Percentiles rank a stretch among this genome's conserved stretches.
phyloP scores from a whole-genome alignment of 208 protist genomes.

The Crithidia thermophila region DNA sequence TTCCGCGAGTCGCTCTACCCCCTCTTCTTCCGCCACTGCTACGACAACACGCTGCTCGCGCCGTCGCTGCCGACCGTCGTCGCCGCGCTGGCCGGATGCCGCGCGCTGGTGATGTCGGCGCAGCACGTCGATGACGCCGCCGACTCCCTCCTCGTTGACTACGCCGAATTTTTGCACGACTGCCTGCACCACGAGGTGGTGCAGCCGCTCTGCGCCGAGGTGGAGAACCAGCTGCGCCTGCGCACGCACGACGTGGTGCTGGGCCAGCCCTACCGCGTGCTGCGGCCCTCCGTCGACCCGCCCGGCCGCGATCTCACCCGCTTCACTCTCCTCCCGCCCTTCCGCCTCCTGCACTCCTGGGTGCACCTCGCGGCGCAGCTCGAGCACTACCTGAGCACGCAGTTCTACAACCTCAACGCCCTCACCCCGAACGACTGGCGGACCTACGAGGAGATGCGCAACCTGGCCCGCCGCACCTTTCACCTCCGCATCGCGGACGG shows the following conservation, averaged over 20 bases:
- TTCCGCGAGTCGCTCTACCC: slow-evolving; percentile 79
- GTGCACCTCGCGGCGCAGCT: slow-evolving; percentile 80
- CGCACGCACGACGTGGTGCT: slow-evolving; percentile 88
- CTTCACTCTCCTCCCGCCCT: slow-evolving; percentile 81
- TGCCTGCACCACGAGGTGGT: slow-evolving; percentile 57
- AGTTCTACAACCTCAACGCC: slow-evolving; percentile 98
- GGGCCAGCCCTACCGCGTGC: slow-evolving; percentile 34
- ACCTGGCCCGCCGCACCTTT: slow-evolving; percentile 93
- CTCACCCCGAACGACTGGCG: slow-evolving; percentile 95
- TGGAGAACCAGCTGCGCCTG: slow-evolving; percentile 95
- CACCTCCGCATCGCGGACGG: slow-evolving; percentile 83
- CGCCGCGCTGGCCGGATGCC: slow-evolving; percentile 70
- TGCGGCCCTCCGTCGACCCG: slow-evolving; percentile 11
- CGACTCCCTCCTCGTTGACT: slow-evolving; percentile 45
- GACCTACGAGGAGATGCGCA: slow-evolving; percentile 97
- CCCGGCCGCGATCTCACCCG: slow-evolving; percentile 58
- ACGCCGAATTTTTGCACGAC: slow-evolving; percentile 62
- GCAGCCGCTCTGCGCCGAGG: slow-evolving; percentile 83
- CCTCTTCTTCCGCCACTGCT: slow-evolving; percentile 82
- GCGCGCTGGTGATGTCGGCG: slow-evolving; percentile 43
- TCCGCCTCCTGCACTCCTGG: slow-evolving; percentile 85
- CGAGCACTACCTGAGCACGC: slow-evolving; percentile 92
- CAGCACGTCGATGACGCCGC: slow-evolving; percentile 20
- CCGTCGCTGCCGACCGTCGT: slow-evolving; percentile 71
- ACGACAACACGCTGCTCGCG: slow-evolving; percentile 63